A percentile compares a stretch with the other conserved stretches of the same genome.
Conservation (phyloP, 306 rosid genomes). For the Rubus idaeus region DNA sequence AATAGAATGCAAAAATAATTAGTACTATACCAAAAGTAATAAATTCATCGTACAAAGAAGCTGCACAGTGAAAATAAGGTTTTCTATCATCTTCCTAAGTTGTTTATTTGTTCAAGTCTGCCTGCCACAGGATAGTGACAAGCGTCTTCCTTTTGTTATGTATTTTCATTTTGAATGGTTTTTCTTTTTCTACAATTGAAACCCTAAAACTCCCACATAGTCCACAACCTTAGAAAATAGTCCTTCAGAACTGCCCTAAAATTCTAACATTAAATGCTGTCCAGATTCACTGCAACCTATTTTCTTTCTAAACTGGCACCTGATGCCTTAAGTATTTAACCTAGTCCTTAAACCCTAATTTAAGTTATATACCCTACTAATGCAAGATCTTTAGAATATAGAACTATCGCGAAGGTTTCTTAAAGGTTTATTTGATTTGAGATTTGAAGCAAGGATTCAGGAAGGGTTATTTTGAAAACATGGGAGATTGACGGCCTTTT, state of each 20-base stretch:
- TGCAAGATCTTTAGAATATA: not conserved
- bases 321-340: not conserved
- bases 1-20: not conserved
- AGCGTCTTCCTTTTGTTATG: not conserved
- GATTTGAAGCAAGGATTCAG: not conserved
- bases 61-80: not conserved
- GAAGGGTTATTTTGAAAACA: not conserved
- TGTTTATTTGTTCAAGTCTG: not conserved
- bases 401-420: not conserved
- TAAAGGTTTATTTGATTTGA: not conserved
- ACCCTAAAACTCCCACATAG: not conserved
- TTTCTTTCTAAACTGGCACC: not conserved
- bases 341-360: not conserved
- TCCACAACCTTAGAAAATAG: not conserved
- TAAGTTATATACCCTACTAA: not conserved
- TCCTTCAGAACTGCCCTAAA: not conserved
- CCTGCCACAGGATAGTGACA: not conserved
- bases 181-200: not conserved
- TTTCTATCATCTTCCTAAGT: not conserved
- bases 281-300: not conserved
- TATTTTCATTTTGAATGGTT: not conserved
- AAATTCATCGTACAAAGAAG: not conserved
- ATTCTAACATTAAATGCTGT: not conserved
- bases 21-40: not conserved
- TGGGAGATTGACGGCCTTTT: not conserved